phyloP scores from a whole-genome alignment of 164 flowering plant species.

The Berberis thunbergii region DNA sequence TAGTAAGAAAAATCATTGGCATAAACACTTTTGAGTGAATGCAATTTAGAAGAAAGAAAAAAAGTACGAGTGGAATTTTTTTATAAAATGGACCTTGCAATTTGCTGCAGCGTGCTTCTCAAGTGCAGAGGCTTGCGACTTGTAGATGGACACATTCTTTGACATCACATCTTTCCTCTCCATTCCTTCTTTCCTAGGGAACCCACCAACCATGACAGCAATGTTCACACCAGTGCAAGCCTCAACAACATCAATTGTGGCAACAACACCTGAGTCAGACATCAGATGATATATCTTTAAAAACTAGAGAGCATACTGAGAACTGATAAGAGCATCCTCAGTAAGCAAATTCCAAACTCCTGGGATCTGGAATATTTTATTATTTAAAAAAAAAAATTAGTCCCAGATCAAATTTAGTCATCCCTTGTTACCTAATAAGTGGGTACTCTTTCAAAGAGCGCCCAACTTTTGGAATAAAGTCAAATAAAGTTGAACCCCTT shows the following conservation, averaged over 20 bases:
- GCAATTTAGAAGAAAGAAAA: not conserved
- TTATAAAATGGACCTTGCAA: slow-evolving; percentile 63
- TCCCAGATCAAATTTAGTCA: too few species aligned
- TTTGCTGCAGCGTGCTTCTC: slow-evolving; percentile 92
- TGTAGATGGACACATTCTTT: slow-evolving; percentile 93
- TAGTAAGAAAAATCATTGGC: slow-evolving; percentile 3
- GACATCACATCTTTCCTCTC: slow-evolving; percentile 99
- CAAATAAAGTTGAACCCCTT: too few species aligned
- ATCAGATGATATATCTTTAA: not conserved
- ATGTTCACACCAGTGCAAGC: slow-evolving; percentile 92
- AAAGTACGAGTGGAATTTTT: not conserved
- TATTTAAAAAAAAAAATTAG: too few species aligned
- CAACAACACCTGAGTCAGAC: slow-evolving; percentile 73
- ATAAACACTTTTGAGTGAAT: not conserved
- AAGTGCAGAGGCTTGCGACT: slow-evolving; percentile 91
- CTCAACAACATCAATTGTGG: slow-evolving; percentile 94
- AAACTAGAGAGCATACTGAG: too few species aligned
- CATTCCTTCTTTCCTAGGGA: slow-evolving; percentile 99
- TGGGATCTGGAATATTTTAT: too few species aligned
- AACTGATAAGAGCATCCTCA: too few species aligned
- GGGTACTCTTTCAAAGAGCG: too few species aligned
- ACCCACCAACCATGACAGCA: slow-evolving; percentile 99
- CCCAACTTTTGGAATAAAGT: too few species aligned
- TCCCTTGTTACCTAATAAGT: too few species aligned
- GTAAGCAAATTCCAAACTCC: too few species aligned